phyloP scores from a whole-genome alignment of 768 basidiomycete genomes.

The Hysterangium stoloniferum region DNA sequence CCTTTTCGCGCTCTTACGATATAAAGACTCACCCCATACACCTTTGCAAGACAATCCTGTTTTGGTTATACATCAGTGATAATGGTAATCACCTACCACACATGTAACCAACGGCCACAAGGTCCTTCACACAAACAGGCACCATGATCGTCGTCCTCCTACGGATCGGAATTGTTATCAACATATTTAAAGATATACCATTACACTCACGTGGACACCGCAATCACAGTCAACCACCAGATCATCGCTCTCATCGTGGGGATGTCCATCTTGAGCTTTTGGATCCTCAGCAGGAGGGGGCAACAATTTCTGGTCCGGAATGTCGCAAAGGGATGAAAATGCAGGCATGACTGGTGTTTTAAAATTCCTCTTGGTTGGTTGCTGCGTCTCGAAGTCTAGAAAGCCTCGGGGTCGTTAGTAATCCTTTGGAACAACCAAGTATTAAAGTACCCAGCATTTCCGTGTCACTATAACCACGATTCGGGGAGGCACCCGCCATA shows the following conservation, averaged over 20 bases:
- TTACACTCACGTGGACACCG: conserved; percentile 41
- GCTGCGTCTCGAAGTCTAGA: conserved; percentile 29
- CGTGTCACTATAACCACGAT: conserved; percentile 25
- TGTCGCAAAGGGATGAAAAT: too few relatives aligned
- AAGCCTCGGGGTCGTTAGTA: not conserved
- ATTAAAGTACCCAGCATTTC: conserved; percentile 40
- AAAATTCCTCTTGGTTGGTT: conserved; percentile 1
- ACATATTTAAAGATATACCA: not conserved
- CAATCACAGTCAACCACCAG: conserved; percentile 55
- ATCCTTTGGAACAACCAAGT: not conserved
- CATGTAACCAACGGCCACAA: conserved; percentile 70
- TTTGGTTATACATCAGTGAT: not conserved
- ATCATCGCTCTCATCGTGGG: not conserved
- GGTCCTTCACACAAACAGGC: conserved; percentile 58
- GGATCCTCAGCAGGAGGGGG: not conserved
- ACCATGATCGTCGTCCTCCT: conserved; percentile 47
- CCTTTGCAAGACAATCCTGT: conserved; percentile 28
- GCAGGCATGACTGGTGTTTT: conserved; percentile 14
- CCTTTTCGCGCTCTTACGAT: not conserved
- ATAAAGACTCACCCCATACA: conserved; percentile 45
- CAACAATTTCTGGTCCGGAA: not conserved
- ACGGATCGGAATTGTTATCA: not conserved
- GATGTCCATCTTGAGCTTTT: not conserved
- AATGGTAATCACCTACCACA: conserved; percentile 44
- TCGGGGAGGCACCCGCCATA: conserved; percentile 4